phyloP scores from a whole-genome alignment of 176 grass and related monocot genomes.

The Aechmea fasciata region DNA sequence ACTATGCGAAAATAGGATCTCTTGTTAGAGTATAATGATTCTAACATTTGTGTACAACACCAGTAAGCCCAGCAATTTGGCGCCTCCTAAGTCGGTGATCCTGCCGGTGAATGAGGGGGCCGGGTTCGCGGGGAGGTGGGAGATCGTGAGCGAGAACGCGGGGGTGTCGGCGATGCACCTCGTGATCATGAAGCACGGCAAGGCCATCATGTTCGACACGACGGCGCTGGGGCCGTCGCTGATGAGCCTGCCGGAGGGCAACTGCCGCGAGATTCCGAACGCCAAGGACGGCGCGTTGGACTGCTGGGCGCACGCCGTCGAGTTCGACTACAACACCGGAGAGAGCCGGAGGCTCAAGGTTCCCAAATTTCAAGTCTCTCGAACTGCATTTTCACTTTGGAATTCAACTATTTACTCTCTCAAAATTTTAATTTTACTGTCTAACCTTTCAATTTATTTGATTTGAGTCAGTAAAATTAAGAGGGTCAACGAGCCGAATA shows the following conservation, averaged over 20 bases:
- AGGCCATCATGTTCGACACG: constrained; percentile 35
- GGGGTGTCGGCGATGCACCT: constrained; percentile 40
- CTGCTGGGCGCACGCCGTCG: constrained; percentile 37
- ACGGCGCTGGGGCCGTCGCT: constrained; percentile 11
- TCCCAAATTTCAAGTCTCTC: neutral
- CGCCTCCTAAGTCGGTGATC: too few species aligned
- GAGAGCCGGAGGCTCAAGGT: constrained; percentile 29
- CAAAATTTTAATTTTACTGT: neutral
- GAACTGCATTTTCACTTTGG: too few species aligned
- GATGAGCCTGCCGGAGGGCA: constrained; percentile 14
- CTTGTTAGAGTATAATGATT: too few species aligned
- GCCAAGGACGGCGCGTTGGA: neutral
- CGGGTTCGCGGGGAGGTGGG: constrained; percentile 20
- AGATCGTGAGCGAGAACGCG: constrained; percentile 24
- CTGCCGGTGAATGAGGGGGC: neutral
- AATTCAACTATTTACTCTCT: neutral
- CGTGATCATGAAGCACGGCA: constrained; percentile 24
- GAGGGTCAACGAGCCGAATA: too few species aligned
- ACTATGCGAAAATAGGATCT: too few species aligned
- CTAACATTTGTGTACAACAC: too few species aligned
- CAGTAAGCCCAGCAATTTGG: too few species aligned
- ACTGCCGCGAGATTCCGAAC: constrained; percentile 2
- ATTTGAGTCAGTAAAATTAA: too few species aligned
- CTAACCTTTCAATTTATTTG: too few species aligned
- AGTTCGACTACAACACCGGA: constrained; percentile 27